Conservation (phyloP, 1,284 basidiomycete genomes). For the Cryptococcus hybrid region DNA sequence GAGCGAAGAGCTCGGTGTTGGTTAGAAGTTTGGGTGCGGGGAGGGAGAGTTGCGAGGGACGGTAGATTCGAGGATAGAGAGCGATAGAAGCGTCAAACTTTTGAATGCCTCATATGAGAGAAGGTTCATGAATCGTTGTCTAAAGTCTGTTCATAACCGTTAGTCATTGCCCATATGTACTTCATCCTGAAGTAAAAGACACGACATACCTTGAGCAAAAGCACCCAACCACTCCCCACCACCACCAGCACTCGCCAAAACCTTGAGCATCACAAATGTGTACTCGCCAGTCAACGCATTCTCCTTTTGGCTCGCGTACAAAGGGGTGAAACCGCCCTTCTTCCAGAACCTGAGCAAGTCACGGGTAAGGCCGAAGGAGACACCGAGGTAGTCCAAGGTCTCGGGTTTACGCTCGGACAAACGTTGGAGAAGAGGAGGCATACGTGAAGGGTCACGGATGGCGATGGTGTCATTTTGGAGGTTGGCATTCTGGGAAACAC, state of each 20-base stretch:
- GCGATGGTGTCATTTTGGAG: conserved; percentile 72
- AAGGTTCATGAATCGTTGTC: conserved; percentile 82
- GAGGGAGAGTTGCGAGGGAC: conserved; percentile 22
- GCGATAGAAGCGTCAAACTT: conserved; percentile 86
- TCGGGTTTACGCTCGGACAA: conserved; percentile 90
- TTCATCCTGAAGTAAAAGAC: background rate
- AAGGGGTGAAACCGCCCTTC: conserved; percentile 81
- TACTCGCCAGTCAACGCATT: conserved; percentile 97
- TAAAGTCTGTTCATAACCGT: conserved; percentile 66
- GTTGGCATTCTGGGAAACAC: conserved; percentile 36
- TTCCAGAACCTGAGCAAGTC: conserved; percentile 97
- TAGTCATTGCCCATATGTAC: background rate
- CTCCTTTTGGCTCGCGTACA: conserved; percentile 90
- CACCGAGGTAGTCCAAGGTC: conserved; percentile 89
- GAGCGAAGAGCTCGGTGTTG: conserved; percentile 70
- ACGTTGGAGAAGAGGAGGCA: conserved; percentile 92
- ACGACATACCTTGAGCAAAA: conserved; percentile 74
- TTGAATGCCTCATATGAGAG: conserved; percentile 87
- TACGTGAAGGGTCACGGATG: conserved; percentile 69
- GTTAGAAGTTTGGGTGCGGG: conserved; percentile 49
- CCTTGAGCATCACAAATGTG: conserved; percentile 90
- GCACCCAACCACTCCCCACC: conserved; percentile 79
- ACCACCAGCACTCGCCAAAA: conserved; percentile 60
- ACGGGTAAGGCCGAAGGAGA: conserved; percentile 91
- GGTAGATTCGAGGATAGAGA: conserved; percentile 80